phyloP scores from a whole-genome alignment of 2,329 filamentous ascomycete genomes.

The Colletotrichum sp. region DNA sequence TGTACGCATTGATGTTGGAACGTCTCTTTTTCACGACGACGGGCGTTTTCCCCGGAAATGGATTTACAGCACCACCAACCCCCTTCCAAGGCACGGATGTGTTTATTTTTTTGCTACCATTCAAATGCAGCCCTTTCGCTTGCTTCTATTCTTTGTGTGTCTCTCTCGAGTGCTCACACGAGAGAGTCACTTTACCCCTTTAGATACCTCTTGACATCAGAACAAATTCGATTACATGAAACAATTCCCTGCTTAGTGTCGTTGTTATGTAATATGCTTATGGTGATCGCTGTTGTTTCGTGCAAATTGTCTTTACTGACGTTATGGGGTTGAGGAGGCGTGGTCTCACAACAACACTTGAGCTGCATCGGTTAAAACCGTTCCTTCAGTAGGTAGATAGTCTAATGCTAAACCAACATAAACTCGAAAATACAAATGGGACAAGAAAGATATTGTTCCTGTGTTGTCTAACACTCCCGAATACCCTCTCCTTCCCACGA shows the following conservation, averaged over 20 bases:
- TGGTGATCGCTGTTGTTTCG: not conserved
- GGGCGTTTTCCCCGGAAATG: not conserved
- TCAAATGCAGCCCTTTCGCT: not conserved
- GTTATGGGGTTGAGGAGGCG: not conserved
- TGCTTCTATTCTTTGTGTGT: not conserved
- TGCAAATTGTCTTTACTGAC: not conserved
- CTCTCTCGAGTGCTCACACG: not conserved
- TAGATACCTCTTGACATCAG: not conserved
- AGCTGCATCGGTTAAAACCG: not conserved
- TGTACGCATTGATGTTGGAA: not conserved
- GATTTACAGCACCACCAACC: not conserved
- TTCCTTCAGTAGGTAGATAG: not conserved
- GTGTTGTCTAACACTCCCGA: not conserved
- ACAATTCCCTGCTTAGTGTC: not conserved
- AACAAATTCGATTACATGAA: not conserved
- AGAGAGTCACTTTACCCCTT: not conserved
- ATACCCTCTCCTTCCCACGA: not conserved
- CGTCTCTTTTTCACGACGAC: not conserved
- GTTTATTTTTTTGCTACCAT: not conserved
- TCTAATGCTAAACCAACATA: slow-evolving; percentile 4
- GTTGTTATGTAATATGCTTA: not conserved
- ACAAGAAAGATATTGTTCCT: not conserved
- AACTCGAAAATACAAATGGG: not conserved
- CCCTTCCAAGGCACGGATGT: not conserved
- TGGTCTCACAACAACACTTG: not conserved